Evolutionary conservation across 345 rosid species (phyloP).

Genomic region (Sisymbrium irio): DNA sequence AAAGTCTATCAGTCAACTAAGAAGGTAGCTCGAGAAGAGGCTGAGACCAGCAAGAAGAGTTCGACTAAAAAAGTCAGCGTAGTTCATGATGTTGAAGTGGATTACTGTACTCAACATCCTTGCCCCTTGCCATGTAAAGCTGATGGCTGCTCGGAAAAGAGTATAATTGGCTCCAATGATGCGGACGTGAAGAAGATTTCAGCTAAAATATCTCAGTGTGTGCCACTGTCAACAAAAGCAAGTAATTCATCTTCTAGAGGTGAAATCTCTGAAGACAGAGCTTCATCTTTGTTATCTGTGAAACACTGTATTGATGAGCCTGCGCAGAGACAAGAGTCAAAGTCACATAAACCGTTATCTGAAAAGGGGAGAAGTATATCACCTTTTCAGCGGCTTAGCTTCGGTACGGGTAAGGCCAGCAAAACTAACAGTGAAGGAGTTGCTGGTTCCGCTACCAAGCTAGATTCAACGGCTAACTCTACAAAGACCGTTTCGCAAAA

Average conservation of each 20-base stretch:
- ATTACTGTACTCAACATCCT: constrained; percentile 39
- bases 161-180: constrained; percentile 29
- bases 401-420: constrained; percentile 50
- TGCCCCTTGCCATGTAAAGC: constrained; percentile 42
- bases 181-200: constrained; percentile 30
- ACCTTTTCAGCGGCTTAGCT: constrained; percentile 71
- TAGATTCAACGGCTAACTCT: constrained; percentile 34
- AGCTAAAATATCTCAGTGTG: constrained; percentile 38
- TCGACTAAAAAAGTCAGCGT: constrained; percentile 36
- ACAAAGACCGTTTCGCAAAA: constrained; percentile 43
- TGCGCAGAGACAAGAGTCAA: constrained; percentile 36
- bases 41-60: constrained; percentile 41
- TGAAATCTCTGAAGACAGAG: constrained; percentile 37
- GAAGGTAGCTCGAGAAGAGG: constrained; percentile 27
- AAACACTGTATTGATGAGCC: constrained; percentile 26
- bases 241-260: constrained; percentile 34
- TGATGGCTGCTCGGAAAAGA: constrained; percentile 37
- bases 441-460: constrained; percentile 34
- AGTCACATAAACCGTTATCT: constrained; percentile 35
- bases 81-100: constrained; percentile 27
- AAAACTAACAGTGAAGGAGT: constrained; percentile 51
- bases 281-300: constrained; percentile 19
- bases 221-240: constrained; percentile 33
- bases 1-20: constrained; percentile 26
- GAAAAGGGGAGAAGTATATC: constrained; percentile 71